A percentile compares a stretch with the other conserved stretches of the same genome.
These are phyloP conservation scores for Lathyrus sativus DNA, from an alignment of 306 rosid genomes.

Conservation along the genomic window DNA sequence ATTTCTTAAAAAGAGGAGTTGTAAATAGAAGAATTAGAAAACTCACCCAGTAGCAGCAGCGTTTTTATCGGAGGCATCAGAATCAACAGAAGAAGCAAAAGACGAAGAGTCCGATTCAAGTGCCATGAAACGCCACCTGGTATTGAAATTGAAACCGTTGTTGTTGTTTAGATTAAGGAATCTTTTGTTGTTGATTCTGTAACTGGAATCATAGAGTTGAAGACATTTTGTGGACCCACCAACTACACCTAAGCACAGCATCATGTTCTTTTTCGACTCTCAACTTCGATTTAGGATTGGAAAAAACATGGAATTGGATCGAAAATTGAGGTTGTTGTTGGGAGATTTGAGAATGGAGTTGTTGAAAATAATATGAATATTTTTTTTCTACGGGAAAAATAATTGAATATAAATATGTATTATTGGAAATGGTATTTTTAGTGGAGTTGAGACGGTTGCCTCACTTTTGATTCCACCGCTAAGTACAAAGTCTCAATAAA, in stretches of 20 bases:
- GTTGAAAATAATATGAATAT: background rate
- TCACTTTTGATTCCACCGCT: constrained; percentile 30
- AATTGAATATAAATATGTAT: background rate
- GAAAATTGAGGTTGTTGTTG: background rate
- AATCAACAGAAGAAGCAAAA: constrained; percentile 60
- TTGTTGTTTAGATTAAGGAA: constrained; percentile 29
- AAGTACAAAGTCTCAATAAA: constrained; percentile 12
- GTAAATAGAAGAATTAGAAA: background rate
- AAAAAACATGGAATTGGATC: background rate
- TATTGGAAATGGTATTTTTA: constrained; percentile 17
- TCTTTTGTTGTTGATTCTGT: constrained; percentile 31
- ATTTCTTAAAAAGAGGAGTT: background rate
- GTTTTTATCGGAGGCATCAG: constrained; percentile 61
- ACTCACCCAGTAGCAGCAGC: constrained; percentile 59
- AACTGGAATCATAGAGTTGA: constrained; percentile 23
- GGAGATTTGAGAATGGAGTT: background rate
- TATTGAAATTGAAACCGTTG: constrained; percentile 10
- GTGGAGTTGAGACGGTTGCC: constrained; percentile 35
- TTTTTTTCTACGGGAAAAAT: too few species aligned
- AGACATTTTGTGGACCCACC: constrained; percentile 38
- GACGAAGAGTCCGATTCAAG: constrained; percentile 56
- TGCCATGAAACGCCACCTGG: constrained; percentile 55
- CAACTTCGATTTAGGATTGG: constrained; percentile 7
- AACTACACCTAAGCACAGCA: constrained; percentile 56
- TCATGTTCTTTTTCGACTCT: constrained; percentile 23